Base-by-base conservation (phyloP, 1,284 basidiomycete species). In the Sporisorium scitamineum region DNA sequence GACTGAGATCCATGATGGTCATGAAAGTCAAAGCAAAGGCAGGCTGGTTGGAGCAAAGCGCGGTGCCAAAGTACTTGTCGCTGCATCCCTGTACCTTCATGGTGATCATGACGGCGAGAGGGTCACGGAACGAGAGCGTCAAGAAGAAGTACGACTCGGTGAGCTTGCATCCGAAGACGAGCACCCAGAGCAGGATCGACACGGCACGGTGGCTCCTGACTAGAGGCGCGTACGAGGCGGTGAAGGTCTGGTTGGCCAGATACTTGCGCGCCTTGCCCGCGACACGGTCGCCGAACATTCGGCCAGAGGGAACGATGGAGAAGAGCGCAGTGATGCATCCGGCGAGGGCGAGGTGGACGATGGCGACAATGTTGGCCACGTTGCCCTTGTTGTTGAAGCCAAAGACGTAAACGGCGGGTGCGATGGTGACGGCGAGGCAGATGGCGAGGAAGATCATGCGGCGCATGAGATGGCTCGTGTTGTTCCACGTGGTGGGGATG, bases 121-220 rank as follows among this genome's bases (percentile, higher is more conserved):
- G 84, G 65, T 85, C 84, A 67, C 82, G 80, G 77, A 85, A 81
- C 14, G 84, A 85, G 47, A 85, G 79, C 10, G 84, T 80, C 70
- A 85, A 59, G 80, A 85, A 85, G 79, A 81, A 85, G 83, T 85
- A 85, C 54, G 80, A 83, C 61, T 85, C 84, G 47, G 83, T 85
- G 45, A 85, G 78, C 82, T 85, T 85, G 82, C 83, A 84, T 50
- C 84, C 84, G 41, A 85, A 85, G 59, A 85, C 75, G 51, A 85
- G 79, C 22, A 61, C 54, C 84, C 84, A 85, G 31, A 85, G 80
- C 48, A 84, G 65, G 66, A 83, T 71, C 59, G 79, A 81, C 65
- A 83, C 70, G 63, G 74, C 71, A 45, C 84, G 78, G 65, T 80
- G 83, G 31, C 63, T 78, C 47, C 55, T 51, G 47, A 75, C 69